Percentiles rank a stretch among this genome's conserved stretches.
These are phyloP conservation scores for Eimeria brunetti DNA, from an alignment of 169 alveolate genomes.

Conservation along the genomic window DNA sequence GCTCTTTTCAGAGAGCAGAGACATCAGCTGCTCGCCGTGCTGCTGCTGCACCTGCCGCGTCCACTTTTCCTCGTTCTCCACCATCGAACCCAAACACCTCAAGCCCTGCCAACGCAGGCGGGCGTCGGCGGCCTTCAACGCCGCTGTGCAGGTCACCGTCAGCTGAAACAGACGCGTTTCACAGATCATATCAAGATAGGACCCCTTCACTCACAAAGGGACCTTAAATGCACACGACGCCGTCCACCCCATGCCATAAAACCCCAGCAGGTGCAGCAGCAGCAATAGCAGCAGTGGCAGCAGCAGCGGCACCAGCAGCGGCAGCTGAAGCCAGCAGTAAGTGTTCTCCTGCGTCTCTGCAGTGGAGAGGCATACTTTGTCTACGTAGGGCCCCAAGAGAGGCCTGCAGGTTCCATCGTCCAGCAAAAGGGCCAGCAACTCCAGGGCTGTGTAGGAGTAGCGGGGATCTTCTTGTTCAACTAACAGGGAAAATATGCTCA, in stretches of 20 bases:
- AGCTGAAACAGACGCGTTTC: background rate
- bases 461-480: conserved; percentile 51
- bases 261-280: background rate
- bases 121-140: conserved; percentile 18
- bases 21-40: conserved; percentile 52
- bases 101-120: conserved; percentile 64
- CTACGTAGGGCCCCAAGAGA: conserved; percentile 23
- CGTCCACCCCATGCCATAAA: background rate
- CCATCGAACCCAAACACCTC: conserved; percentile 35
- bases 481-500: conserved; percentile 34
- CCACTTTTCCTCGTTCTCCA: conserved; percentile 65
- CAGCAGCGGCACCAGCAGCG: background rate
- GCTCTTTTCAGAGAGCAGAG: conserved; percentile 36
- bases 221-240: background rate
- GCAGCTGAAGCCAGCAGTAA: background rate
- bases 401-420: conserved; percentile 64
- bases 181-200: background rate
- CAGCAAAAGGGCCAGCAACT: conserved; percentile 45
- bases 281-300: background rate
- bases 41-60: conserved; percentile 46
- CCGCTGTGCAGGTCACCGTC: conserved; percentile 42
- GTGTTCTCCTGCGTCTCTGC: background rate
- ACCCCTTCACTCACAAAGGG: background rate
- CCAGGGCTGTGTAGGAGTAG: conserved; percentile 60
- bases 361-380: background rate